Base-by-base conservation (phyloP, 768 basidiomycete species). In the Hericium erinaceus region DNA sequence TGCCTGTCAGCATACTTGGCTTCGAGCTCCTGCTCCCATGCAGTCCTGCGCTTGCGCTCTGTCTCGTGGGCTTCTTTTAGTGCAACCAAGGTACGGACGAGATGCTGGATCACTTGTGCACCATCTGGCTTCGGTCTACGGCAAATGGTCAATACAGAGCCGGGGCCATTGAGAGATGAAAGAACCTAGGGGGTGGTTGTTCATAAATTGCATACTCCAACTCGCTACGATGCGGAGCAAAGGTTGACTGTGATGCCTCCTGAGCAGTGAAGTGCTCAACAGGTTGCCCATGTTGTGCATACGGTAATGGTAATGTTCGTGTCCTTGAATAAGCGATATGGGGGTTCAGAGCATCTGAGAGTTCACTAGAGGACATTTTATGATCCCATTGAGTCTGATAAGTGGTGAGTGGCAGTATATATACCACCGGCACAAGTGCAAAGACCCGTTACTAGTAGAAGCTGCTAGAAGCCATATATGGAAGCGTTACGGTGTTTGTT, bases 311-410 rank as follows among this genome's bases (percentile, higher is more conserved):
- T 33, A 51, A 15, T 71, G 55, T 37, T 44, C 48, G 57, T 51
- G 70, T 28, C 16, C 48, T 22, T 28, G 48, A 64, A 54, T 80
- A 79, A 39, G 74, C 75, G 57, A 80, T 75, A 66, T 82, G 74
- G 11, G 87, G 87, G 68, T 89, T 90, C 64, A 90, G 82, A 5
- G 88, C 88, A 66, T 90, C 82, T 9, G 84, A 84, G 57, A 90
- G 81, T 69, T 89, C 86, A 73, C 86, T 89, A 59, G 81, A 77
- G 64, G 79, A 73, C 84, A 84, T 85, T 41, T 54, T 59, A 52
- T 38, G 38, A 46, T 49, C 22, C 3, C 46, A 37, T 55, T 39
- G 57, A 39, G 24, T 18, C 46, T 58, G 11, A 24, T 20, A 24
- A 18, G 12, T 4, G 33, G 9, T 33, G 5, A 33, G 6, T 6